These are phyloP conservation scores for Marasmius tenuissimus DNA, from an alignment of 1,284 basidiomycete species.

Conservation along the genomic window DNA sequence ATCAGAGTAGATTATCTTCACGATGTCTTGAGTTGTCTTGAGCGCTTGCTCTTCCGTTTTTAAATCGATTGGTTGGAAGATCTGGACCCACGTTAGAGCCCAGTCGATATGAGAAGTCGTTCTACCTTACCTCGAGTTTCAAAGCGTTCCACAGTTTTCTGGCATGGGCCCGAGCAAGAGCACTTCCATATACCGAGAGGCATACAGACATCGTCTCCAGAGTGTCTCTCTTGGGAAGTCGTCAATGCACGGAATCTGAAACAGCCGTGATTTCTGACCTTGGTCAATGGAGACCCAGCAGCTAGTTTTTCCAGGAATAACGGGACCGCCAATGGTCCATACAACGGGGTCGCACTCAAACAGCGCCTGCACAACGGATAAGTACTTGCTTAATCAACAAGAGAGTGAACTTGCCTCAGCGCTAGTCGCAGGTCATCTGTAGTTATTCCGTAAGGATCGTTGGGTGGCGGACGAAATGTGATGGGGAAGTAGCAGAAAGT, in stretches of 20 bases:
- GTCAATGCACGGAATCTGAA: background rate
- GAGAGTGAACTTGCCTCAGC: constrained; percentile 52
- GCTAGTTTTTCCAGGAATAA: constrained; percentile 92
- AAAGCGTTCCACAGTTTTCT: constrained; percentile 84
- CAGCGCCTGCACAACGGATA: constrained; percentile 46
- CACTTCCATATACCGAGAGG: constrained; percentile 80
- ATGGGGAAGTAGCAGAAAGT: constrained; percentile 99
- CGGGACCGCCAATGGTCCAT: constrained; percentile 84
- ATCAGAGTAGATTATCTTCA: constrained; percentile 68
- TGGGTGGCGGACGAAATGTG: constrained; percentile 91
- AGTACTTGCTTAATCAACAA: background rate
- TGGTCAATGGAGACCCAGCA: constrained; percentile 81
- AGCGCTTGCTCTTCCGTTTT: constrained; percentile 75
- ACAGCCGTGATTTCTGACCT: constrained; percentile 50
- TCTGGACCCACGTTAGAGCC: constrained; percentile 42
- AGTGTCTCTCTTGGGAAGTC: constrained; percentile 67
- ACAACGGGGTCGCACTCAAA: constrained; percentile 78
- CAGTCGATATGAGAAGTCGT: background rate
- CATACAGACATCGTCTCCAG: constrained; percentile 74
- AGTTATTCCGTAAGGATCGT: constrained; percentile 93
- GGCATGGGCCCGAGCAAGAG: constrained; percentile 60
- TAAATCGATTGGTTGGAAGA: constrained; percentile 86
- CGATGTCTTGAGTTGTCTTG: constrained; percentile 66
- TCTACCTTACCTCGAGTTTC: constrained; percentile 74
- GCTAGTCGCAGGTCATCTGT: constrained; percentile 82